Conservation (phyloP, 192 early-diverging fungal species). For the Gaertneriomyces sp. region DNA sequence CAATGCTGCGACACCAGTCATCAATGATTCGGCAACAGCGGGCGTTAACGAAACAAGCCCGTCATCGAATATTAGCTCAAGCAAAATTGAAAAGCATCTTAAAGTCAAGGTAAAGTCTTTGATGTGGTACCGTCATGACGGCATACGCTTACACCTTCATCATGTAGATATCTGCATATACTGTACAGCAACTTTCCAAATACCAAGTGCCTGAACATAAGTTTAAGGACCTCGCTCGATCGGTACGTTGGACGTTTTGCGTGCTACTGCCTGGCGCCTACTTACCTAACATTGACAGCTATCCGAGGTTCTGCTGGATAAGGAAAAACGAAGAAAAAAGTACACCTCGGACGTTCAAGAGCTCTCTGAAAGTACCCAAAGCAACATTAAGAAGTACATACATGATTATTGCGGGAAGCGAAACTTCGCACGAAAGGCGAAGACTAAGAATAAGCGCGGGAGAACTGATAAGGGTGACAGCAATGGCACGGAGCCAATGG, state of each 20-base stretch:
- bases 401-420: constrained; percentile 25
- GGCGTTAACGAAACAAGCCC: not conserved
- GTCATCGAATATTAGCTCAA: not conserved
- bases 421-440: not conserved
- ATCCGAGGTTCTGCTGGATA: constrained; percentile 39
- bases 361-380: constrained; percentile 28
- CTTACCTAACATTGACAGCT: constrained; percentile 25
- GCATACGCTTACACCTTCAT: not conserved
- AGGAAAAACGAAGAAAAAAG: constrained; percentile 30
- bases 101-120: constrained; percentile 14
- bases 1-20: constrained; percentile 4
- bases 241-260: constrained; percentile 19
- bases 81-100: constrained; percentile 7
- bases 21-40: not conserved
- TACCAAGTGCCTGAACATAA: constrained; percentile 37
- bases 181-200: constrained; percentile 42
- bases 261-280: not conserved
- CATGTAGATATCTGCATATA: constrained; percentile 36
- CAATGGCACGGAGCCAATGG: not conserved
- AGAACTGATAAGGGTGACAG: not conserved
- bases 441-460: not conserved
- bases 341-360: constrained; percentile 1
- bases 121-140: constrained; percentile 2
- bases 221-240: constrained; percentile 49
- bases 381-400: constrained; percentile 32